phyloP scores from a whole-genome alignment of 1,139 yeast species.

The Pichia sp. region DNA sequence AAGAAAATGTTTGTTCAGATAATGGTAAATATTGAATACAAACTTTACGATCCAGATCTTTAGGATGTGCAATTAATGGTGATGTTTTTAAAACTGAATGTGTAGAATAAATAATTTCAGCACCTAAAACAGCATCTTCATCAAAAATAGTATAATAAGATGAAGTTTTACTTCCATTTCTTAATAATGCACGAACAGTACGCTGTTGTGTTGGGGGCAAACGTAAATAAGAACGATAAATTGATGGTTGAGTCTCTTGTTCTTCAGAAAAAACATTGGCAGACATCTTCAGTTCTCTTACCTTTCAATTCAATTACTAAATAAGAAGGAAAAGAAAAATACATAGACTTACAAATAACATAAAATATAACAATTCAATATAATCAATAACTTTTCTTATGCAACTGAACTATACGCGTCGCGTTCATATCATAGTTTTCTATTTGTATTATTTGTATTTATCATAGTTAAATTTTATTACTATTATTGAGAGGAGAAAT shows the following conservation, averaged over 20 bases:
- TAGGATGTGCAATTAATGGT: constrained; percentile 32
- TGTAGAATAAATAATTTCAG: constrained; percentile 78
- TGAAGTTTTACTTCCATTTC: constrained; percentile 10
- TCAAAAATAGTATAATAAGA: constrained; percentile 60
- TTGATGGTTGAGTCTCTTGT: constrained; percentile 14
- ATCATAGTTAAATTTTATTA: too few relatives aligned
- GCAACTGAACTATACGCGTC: too few relatives aligned
- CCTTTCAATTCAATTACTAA: neutral
- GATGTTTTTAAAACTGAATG: constrained; percentile 66
- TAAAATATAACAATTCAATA: too few relatives aligned
- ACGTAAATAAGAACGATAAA: constrained; percentile 14
- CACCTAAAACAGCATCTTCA: constrained; percentile 75
- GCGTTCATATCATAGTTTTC: too few relatives aligned
- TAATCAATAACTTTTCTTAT: too few relatives aligned
- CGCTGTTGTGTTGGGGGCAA: constrained; percentile 10
- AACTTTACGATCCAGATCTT: constrained; percentile 15
- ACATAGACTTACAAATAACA: too few relatives aligned
- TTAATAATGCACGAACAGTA: constrained; percentile 12
- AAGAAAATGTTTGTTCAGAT: constrained; percentile 65
- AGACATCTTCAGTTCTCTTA: constrained; percentile 5
- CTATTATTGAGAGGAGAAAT: too few relatives aligned
- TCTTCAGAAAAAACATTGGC: constrained; percentile 14
- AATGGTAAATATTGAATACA: constrained; percentile 62
- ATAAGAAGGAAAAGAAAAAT: neutral
- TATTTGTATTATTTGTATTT: too few relatives aligned